Conservation (phyloP, 2,329 filamentous ascomycete species). For the Pseudogymnoascus sp. region DNA sequence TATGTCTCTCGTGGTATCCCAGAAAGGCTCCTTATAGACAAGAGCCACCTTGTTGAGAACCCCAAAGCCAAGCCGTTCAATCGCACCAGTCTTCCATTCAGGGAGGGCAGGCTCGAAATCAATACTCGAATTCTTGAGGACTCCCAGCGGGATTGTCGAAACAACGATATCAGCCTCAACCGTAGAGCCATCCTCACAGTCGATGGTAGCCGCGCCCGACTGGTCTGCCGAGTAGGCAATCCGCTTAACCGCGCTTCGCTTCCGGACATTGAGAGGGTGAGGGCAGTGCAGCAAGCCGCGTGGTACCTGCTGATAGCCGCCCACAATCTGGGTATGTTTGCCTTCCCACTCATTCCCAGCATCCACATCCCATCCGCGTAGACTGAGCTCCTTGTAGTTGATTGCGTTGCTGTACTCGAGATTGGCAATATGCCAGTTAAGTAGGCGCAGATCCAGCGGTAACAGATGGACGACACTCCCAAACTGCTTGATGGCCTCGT, state of each 20-base stretch:
- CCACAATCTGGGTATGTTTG: conserved; percentile 84
- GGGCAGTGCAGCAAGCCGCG: conserved; percentile 75
- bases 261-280: conserved; percentile 66
- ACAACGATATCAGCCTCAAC: conserved; percentile 88
- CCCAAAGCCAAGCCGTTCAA: conserved; percentile 81
- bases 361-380: conserved; percentile 93
- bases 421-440: conserved; percentile 98
- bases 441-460: conserved; percentile 76
- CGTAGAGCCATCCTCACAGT: conserved; percentile 68
- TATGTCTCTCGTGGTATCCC: conserved; percentile 84
- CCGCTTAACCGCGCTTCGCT: conserved; percentile 62
- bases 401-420: conserved; percentile 95
- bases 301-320: conserved; percentile 91
- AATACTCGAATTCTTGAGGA: conserved; percentile 75
- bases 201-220: conserved; percentile 49
- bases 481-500: conserved; percentile 86
- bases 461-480: conserved; percentile 73
- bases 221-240: conserved; percentile 55
- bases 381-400: conserved; percentile 76
- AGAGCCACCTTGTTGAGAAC: conserved; percentile 92
- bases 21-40: conserved; percentile 83
- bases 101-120: conserved; percentile 89
- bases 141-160: conserved; percentile 80
- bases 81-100: conserved; percentile 72
- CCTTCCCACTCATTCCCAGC: conserved; percentile 97